Base-by-base conservation (phyloP, 768 basidiomycete species). In the Boletus insuetus region DNA sequence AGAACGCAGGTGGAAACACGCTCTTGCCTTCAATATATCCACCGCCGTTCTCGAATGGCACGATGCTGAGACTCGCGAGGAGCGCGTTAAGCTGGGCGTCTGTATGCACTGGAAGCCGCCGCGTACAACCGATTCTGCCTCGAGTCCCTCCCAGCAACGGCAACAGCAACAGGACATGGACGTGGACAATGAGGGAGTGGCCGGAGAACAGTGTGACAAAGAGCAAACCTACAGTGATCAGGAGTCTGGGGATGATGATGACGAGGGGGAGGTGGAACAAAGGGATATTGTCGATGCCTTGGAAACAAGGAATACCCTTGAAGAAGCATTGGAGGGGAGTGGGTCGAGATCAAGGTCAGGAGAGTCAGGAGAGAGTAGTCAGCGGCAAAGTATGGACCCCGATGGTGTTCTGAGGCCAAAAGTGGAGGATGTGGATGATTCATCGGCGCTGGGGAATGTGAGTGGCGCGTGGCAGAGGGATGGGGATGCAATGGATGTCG, bases 1-100 rank as follows among this genome's bases (percentile, higher is more conserved):
- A 71, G 97, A 99, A 66, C 80, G 91, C 39, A 84, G 81, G 63
- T 98, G 94, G 94, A 98, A 98, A 70, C 74, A 89, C 41, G 86
- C 87, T 3, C 67, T 91, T 26, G 96, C 97, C 0, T 88, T 86
- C 66, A 86, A 86, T 55, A 70, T 99, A 29, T 89, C 92, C 1
- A 84, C 83, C 31, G 82, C 91, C 24, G 87, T 94, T 20, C 79
- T 91, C 8, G 88, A 93, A 62, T 99, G 94, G 93, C 92, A 96
- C 67, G 78, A 81, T 49, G 85, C 88, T 22, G 80, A 77, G 12
- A 77, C 78, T n/a, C 74, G 74, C 20, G 85, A 86, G 60, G 84
- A 86, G 55, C 82, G 91, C 39, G 71, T 85, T 3, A 74, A 71
- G 4, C 77, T 80, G 31, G 91, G 91, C 16, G 86, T 87, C 38